Percentiles rank a stretch among this genome's conserved stretches.
These are phyloP conservation scores for Auricularia heimuer DNA, from an alignment of 768 basidiomycete species.

Conservation along the genomic window DNA sequence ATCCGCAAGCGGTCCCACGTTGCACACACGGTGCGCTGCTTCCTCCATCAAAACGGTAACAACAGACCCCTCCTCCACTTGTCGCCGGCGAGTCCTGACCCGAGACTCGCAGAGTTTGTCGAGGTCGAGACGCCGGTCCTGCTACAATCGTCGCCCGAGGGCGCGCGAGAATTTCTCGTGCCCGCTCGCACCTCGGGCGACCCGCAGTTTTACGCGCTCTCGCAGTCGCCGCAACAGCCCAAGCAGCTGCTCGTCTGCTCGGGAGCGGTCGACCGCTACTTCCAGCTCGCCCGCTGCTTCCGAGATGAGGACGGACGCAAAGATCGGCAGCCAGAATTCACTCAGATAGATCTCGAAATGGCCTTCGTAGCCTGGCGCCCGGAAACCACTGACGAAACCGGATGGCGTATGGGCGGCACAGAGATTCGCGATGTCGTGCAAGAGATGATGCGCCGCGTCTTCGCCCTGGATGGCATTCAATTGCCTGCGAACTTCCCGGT, in stretches of 20 bases:
- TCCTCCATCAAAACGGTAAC: slow-evolving; percentile 64
- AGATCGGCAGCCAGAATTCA: slow-evolving; percentile 95
- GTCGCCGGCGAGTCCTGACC: too few species aligned
- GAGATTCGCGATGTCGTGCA: slow-evolving; percentile 79
- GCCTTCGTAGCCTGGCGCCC: slow-evolving; percentile 81
- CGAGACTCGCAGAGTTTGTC: slow-evolving; percentile 53
- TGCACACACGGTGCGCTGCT: slow-evolving; percentile 63
- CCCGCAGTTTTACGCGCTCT: slow-evolving; percentile 69
- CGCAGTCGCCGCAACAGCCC: slow-evolving; percentile 93
- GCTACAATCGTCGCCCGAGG: slow-evolving; percentile 86
- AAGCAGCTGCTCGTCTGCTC: slow-evolving; percentile 90
- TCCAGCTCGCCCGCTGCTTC: slow-evolving; percentile 89
- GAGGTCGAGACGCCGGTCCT: slow-evolving; percentile 93
- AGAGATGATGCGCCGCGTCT: slow-evolving; percentile 60
- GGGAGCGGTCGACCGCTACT: slow-evolving; percentile 83
- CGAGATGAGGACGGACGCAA: slow-evolving; percentile 92
- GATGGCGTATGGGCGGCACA: slow-evolving; percentile 78
- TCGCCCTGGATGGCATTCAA: slow-evolving; percentile 52
- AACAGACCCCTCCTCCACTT: background rate
- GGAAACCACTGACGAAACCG: slow-evolving; percentile 13
- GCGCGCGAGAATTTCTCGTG: slow-evolving; percentile 88
- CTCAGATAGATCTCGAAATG: slow-evolving; percentile 95
- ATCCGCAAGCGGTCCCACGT: slow-evolving; percentile 74
- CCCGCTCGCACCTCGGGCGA: slow-evolving; percentile 47
- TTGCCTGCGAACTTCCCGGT: slow-evolving; percentile 61